Evolutionary conservation across 2,329 filamentous ascomycete species (phyloP).

Genomic region (Diaporthe longicolla): DNA sequence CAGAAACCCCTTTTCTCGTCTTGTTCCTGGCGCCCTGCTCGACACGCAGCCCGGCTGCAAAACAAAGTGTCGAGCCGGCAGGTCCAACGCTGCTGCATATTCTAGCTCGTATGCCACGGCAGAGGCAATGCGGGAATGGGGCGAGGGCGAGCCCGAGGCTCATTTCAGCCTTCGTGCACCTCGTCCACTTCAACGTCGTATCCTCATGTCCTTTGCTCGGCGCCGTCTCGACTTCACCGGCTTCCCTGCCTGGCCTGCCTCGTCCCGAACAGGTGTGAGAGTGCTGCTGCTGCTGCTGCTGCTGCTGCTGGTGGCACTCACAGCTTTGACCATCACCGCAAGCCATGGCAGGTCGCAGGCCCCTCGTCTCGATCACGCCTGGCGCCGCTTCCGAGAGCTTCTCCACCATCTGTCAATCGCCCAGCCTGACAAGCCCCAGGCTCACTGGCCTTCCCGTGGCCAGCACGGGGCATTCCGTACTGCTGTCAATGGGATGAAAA

Average conservation of each 20-base stretch:
- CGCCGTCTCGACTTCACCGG: neutral
- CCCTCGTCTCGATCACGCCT: constrained; percentile 9
- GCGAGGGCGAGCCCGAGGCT: constrained; percentile 18
- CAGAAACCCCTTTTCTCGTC: constrained; percentile 29
- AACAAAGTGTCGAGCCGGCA: neutral
- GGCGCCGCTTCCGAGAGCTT: constrained; percentile 28
- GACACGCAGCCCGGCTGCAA: constrained; percentile 15
- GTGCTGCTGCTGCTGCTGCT: no score
- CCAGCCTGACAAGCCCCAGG: constrained; percentile 12
- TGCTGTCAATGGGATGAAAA: constrained; percentile 32
- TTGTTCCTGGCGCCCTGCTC: constrained; percentile 24
- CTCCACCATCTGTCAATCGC: constrained; percentile 20
- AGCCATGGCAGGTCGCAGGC: constrained; percentile 22
- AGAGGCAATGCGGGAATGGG: neutral
- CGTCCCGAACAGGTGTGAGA: neutral
- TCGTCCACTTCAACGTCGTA: constrained; percentile 8
- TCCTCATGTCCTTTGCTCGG: constrained; percentile 4
- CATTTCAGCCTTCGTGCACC: constrained; percentile 17
- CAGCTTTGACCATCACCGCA: neutral
- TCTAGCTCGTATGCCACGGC: constrained; percentile 29
- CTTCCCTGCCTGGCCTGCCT: neutral
- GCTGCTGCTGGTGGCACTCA: neutral
- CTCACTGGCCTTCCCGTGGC: constrained; percentile 33
- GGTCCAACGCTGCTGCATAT: constrained; percentile 26
- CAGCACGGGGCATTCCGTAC: constrained; percentile 24